Evolutionary conservation across 768 basidiomycete genomes (phyloP).

Genomic region (Suillus lakei): DNA sequence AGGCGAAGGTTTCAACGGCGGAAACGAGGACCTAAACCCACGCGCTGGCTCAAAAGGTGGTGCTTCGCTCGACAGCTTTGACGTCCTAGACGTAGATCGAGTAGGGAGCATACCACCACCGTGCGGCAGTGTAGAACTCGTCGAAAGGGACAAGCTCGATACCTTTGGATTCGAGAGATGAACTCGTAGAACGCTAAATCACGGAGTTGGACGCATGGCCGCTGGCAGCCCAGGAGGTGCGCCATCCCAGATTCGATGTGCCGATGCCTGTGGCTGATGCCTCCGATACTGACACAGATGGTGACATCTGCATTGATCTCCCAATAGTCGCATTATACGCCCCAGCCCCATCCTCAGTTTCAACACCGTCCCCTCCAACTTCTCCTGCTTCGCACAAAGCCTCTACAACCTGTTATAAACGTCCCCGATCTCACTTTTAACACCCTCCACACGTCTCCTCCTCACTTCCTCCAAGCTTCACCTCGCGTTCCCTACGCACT

Average conservation of each 20-base stretch:
- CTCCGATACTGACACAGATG: conserved; percentile 28
- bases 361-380: conserved; percentile 59
- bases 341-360: conserved; percentile 10
- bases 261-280: conserved; percentile 30
- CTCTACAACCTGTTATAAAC: conserved; percentile 70
- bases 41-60: conserved; percentile 57
- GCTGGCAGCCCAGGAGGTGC: conserved; percentile 15
- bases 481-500: conserved; percentile 49
- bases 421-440: conserved; percentile 60
- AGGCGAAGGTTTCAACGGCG: conserved; percentile 22
- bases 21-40: conserved; percentile 28
- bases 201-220: conserved; percentile 7
- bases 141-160: conserved; percentile 31
- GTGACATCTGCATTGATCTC: conserved; percentile 20
- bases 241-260: conserved; percentile 26
- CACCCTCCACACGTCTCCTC: conserved; percentile 56
- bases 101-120: conserved; percentile 14
- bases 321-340: conserved; percentile 33
- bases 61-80: conserved; percentile 57
- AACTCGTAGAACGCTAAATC: conserved; percentile 8
- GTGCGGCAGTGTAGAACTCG: not conserved
- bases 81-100: conserved; percentile 26
- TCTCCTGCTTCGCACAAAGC: conserved; percentile 66
- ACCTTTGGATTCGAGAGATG: conserved; percentile 16
- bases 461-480: conserved; percentile 52